phyloP scores from a whole-genome alignment of 176 grass and related monocot genomes.

The Olyra latifolia region DNA sequence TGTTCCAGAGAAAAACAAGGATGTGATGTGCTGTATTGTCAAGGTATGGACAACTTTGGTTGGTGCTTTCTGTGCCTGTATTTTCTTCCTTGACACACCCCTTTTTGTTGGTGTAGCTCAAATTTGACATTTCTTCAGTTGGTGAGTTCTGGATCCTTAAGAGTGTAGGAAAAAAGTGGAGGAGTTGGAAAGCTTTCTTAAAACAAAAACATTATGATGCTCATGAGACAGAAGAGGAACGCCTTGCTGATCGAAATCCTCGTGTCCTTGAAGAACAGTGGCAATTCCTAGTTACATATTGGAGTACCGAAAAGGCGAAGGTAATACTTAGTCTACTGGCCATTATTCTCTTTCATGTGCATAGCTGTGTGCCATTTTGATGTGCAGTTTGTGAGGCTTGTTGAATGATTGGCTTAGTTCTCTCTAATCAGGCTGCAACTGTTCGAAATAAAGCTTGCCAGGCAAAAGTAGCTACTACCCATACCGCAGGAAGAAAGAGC shows the following conservation, averaged over 20 bases:
- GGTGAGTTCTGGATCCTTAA: constrained; percentile 30
- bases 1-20: constrained; percentile 54
- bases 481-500: constrained; percentile 56
- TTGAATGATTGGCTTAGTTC: no score
- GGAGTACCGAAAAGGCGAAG: constrained; percentile 61
- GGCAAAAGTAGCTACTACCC: constrained; percentile 36
- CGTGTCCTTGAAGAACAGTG: constrained; percentile 52
- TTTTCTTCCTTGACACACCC: constrained; percentile 2
- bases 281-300: constrained; percentile 49
- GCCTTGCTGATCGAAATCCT: constrained; percentile 47
- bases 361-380: no score
- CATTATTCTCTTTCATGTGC: constrained; percentile 1
- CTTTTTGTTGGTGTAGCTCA: constrained; percentile 44
- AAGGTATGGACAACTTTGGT: constrained; percentile 30
- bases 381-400: no score
- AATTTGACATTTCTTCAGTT: constrained; percentile 44
- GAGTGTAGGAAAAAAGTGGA: constrained; percentile 41
- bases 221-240: constrained; percentile 57
- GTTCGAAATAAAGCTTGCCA: constrained; percentile 41
- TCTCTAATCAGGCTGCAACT: constrained; percentile 50
- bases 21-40: constrained; percentile 42
- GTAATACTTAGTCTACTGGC: constrained; percentile 11
- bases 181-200: constrained; percentile 43
- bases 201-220: constrained; percentile 49
- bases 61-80: background rate